phyloP scores from a whole-genome alignment of 768 basidiomycete genomes.

The Hypholoma sublateritium region DNA sequence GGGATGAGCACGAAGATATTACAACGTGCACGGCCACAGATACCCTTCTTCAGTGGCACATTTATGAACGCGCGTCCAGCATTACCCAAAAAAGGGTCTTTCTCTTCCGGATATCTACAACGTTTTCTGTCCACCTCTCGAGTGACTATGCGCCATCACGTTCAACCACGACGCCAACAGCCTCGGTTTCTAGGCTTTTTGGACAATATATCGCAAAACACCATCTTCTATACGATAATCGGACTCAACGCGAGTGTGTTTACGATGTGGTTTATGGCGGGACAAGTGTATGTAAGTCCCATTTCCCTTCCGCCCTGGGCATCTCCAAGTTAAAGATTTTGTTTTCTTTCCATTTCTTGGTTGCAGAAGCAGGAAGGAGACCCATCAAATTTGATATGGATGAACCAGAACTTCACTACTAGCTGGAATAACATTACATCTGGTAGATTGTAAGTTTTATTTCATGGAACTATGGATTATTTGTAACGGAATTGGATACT shows the following conservation, averaged over 20 bases:
- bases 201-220: constrained; percentile 51
- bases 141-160: constrained; percentile 18
- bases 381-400: constrained; percentile 38
- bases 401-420: constrained; percentile 63
- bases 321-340: constrained; percentile 1
- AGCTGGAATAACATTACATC: constrained; percentile 58
- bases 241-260: constrained; percentile 65
- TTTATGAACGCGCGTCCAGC: neutral
- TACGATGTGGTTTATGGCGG: constrained; percentile 52
- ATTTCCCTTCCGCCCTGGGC: neutral
- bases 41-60: neutral
- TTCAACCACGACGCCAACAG: constrained; percentile 9
- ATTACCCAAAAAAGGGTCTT: neutral
- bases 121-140: constrained; percentile 20
- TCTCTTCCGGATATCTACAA: neutral
- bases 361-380: constrained; percentile 41
- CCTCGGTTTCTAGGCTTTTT: constrained; percentile 35
- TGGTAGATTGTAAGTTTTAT: constrained; percentile 61
- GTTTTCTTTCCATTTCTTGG: no score
- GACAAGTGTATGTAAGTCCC: constrained; percentile 32
- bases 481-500: neutral
- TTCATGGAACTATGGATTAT: neutral
- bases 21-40: neutral
- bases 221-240: constrained; percentile 64
- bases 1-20: neutral